Base-by-base conservation (phyloP, 345 rosid species). In the Lenwebbia sp. region DNA sequence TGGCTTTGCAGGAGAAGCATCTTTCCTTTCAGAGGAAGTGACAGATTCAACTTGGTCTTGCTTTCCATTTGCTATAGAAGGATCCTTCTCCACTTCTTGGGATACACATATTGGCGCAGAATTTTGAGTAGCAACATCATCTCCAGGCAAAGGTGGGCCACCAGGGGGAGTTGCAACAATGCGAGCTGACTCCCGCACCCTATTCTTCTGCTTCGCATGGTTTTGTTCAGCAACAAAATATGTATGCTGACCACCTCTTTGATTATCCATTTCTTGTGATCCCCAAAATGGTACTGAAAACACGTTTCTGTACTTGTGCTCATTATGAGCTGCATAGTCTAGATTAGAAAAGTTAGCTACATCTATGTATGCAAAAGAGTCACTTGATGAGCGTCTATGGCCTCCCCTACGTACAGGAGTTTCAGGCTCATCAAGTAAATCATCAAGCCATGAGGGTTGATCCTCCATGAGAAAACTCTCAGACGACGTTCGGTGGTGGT, bases 391-490 rank as follows among this genome's bases (percentile, higher is more conserved):
- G 83, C 96, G 94, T 30, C 93, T 90, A 41, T 93, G 96, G 65
- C 93, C 92, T 54, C 87, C 84, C 17, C 57, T 87, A 37, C 86
- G 86, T 5, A 88, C 76, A 26, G 96, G 90, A 40, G 90, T 88
- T 25, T 90, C 87, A 83, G 94, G 95, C 85, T 94, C 96, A 58
- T 82, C 88, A 49, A 94, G 91, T 86, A 94, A 93, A 58, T 94
- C 96, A 75, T 93, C 95, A 10, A 94, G 91, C 95, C 96, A 94
- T 83, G 93, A 89, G 44, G 93, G 95, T 82, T 92, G 94, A 58
- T 93, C 92, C 52, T 88, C 94, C 10, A 87, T 86, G 65, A 82
- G 75, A 84, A 90, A 15, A 84, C 90, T 88, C 82, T 91, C 90
- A 70, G 90, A 90, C 40, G 91, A 90, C 54, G 94, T 89, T 65